Evolutionary conservation across 495 filamentous ascomycete species (phyloP), one percentile per base, ranked within the genome.

Genomic region (Aspergillus nanangensis): DNA sequence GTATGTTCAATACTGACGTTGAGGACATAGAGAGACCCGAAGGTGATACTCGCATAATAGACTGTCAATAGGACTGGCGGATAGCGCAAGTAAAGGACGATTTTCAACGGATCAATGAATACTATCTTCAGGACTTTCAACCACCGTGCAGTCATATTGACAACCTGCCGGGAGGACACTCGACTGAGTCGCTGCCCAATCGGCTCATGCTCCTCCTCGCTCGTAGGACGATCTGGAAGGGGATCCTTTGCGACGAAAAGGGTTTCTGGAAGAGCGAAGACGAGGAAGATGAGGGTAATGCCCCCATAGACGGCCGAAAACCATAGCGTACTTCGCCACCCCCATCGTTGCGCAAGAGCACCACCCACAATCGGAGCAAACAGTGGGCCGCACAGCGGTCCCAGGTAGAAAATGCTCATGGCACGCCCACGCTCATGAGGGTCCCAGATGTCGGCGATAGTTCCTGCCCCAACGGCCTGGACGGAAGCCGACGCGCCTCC

Each of bases 331-430:
- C 83, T 83, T 42, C 88, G 72, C 92, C 92, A 97, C 2, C 84
- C 82, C 60, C 84, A 86, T 3, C 62, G 67, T 41, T 89, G 63
- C 1, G 82, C 76, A 17, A 97, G 65, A 1, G 76, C 81, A 44
- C 92, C 92, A 25, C 92, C 92, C 34, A 96, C 81, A 35, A 97
- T 91, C 5, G 92, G 92, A 1, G 87, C 82, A 19, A 95, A 67
- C 8, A 96, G 68, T 0, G 92, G 92, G 0, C 91, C 92, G 42
- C 84, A 79, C n/a, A 96, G 67, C 1, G 92, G 92, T 0, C 92
- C 92, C 0, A 96, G 74, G 48, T 95, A 97, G 65, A 96, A 97
- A 18, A 88, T 79, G 2, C 89, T 84, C 89, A 97, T 95, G n/a
- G 90, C 91, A 18, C 71, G 71, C 5, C 92, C 92, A 44, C 91